Evolutionary conservation across 345 rosid genomes (phyloP).

Genomic region (Triadica sebifera): DNA sequence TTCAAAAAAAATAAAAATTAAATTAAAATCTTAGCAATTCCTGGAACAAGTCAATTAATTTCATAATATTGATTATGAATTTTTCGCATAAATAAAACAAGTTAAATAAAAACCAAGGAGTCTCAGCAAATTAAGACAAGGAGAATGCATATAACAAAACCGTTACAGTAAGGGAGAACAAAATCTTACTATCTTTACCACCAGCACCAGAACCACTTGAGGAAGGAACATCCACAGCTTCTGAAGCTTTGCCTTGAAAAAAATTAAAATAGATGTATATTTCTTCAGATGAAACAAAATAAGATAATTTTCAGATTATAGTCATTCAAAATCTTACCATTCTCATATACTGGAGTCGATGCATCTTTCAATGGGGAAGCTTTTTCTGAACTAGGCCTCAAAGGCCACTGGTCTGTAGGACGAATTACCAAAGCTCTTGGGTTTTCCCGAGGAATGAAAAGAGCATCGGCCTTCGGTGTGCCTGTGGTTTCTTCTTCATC

Average conservation of each 20-base stretch:
- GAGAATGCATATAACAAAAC: neutral
- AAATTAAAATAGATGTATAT: neutral
- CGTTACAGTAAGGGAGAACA: neutral
- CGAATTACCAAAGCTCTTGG: constrained; percentile 83
- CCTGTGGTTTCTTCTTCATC: constrained; percentile 75
- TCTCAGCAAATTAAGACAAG: neutral
- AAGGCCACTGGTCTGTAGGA: constrained; percentile 53
- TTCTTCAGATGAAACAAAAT: constrained; percentile 5
- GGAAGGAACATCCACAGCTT: constrained; percentile 20
- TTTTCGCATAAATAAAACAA: neutral
- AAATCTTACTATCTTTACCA: constrained; percentile 40
- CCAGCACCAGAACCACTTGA: constrained; percentile 37
- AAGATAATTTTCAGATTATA: neutral
- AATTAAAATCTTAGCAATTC: neutral
- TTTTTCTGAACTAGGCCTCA: constrained; percentile 48
- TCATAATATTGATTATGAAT: neutral
- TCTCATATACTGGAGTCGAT: constrained; percentile 38
- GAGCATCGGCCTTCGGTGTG: constrained; percentile 87
- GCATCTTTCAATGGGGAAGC: constrained; percentile 46
- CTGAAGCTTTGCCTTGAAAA: constrained; percentile 44
- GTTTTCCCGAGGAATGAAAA: constrained; percentile 85
- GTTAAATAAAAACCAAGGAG: neutral
- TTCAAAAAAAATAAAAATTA: neutral
- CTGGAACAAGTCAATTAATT: neutral
- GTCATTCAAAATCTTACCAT: constrained; percentile 38